phyloP scores from a whole-genome alignment of 1,284 basidiomycete species.

The Moesziomyces antarcticus region DNA sequence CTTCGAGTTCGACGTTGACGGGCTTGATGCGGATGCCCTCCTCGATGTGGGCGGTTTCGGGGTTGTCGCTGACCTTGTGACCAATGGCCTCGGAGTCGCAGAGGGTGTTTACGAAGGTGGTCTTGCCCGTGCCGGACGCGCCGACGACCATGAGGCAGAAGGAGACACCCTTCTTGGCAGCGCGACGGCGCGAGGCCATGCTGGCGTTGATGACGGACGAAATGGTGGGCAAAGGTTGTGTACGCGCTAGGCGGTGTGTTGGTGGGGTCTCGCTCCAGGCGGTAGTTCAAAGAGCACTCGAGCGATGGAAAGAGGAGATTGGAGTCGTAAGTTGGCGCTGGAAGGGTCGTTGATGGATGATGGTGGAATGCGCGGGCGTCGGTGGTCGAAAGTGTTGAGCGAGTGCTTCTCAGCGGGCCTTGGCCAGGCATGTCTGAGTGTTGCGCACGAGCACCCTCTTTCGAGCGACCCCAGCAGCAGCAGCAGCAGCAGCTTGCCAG shows the following conservation, averaged over 20 bases:
- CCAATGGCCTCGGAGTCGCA: constrained; percentile 70
- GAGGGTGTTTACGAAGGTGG: constrained; percentile 66
- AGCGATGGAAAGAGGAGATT: not conserved
- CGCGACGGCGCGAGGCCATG: constrained; percentile 61
- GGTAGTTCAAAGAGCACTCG: no score
- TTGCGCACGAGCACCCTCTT: constrained; percentile 40
- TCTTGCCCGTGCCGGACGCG: constrained; percentile 66
- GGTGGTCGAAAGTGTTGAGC: not conserved
- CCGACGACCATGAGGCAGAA: constrained; percentile 68
- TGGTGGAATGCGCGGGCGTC: no score
- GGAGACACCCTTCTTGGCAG: constrained; percentile 68
- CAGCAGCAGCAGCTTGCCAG: no score
- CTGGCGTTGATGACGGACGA: constrained; percentile 42
- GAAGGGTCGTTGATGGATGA: no score
- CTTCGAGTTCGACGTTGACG: constrained; percentile 93
- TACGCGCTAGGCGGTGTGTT: not conserved
- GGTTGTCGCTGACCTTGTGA: constrained; percentile 85
- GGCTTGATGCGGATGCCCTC: constrained; percentile 96
- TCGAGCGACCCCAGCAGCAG: no score
- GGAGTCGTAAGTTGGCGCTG: no score
- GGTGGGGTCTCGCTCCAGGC: no score
- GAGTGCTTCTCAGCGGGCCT: not conserved
- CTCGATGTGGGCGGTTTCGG: constrained; percentile 91
- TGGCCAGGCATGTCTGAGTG: constrained; percentile 17
- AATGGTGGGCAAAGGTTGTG: constrained; percentile 19